Evolutionary conservation across 2,329 filamentous ascomycete species (phyloP).

Genomic region (Fusarium vanettenii): DNA sequence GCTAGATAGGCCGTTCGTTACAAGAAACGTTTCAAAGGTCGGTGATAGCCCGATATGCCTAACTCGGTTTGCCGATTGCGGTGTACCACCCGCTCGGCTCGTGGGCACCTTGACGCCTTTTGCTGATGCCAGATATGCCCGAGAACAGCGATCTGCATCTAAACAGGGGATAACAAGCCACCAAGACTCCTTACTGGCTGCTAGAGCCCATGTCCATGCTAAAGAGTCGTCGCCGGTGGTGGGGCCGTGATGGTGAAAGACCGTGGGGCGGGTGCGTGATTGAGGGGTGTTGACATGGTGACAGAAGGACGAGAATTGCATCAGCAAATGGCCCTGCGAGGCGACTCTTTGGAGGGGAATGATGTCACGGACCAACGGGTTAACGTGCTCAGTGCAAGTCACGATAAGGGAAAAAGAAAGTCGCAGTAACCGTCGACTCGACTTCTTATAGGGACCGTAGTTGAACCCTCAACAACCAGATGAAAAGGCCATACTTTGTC

Average conservation of each 20-base stretch:
- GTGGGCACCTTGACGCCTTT: not conserved
- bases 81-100: not conserved
- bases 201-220: not conserved
- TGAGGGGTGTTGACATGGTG: constrained; percentile 20
- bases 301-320: constrained; percentile 14
- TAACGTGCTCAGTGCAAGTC: constrained; percentile 29
- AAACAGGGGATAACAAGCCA: not conserved
- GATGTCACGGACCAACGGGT: constrained; percentile 26
- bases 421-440: not conserved
- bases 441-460: not conserved
- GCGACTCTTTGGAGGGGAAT: constrained; percentile 7
- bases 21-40: not conserved
- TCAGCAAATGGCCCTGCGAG: constrained; percentile 11
- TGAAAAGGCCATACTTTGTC: not conserved
- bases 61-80: not conserved
- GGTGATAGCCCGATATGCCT: not conserved
- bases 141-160: not conserved
- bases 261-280: constrained; percentile 40
- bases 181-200: not conserved
- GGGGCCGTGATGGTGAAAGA: constrained; percentile 41
- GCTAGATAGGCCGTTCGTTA: not conserved
- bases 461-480: not conserved
- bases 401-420: constrained; percentile 17
- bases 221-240: not conserved
- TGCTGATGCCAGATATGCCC: not conserved